These are phyloP conservation scores for Barbarea vulgaris DNA, from an alignment of 345 rosid genomes.

Conservation along the genomic window DNA sequence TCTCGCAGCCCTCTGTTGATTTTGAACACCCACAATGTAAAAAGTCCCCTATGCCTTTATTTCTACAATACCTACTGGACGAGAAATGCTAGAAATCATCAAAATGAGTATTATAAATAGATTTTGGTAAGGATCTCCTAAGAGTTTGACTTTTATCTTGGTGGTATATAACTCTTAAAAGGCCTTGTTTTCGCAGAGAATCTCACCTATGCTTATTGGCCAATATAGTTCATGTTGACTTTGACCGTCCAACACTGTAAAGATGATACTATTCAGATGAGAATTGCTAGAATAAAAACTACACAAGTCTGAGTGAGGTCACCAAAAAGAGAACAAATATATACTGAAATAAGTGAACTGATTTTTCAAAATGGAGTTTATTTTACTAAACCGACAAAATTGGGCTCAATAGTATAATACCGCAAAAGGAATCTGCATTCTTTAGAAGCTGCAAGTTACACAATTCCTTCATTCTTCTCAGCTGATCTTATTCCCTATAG, in stretches of 20 bases:
- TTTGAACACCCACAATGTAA: conserved; percentile 10
- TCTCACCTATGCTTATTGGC: not conserved
- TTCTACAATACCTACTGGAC: not conserved
- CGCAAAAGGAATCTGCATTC: not conserved
- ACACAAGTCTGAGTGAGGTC: not conserved
- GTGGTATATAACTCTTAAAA: not conserved
- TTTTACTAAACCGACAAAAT: not conserved
- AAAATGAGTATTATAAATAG: not conserved
- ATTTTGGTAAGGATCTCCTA: not conserved
- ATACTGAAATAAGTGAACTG: not conserved
- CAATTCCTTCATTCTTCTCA: not conserved
- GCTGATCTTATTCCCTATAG: conserved; percentile 4
- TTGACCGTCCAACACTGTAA: not conserved
- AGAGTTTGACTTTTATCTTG: not conserved
- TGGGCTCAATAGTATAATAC: not conserved
- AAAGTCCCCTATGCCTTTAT: not conserved
- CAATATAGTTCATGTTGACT: not conserved
- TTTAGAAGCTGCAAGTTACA: conserved; percentile 15
- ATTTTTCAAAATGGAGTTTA: not conserved
- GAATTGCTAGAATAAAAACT: not conserved
- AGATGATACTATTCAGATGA: not conserved
- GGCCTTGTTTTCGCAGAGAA: not conserved
- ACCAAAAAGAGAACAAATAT: not conserved
- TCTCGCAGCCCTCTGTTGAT: not conserved
- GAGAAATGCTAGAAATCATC: not conserved